These are phyloP conservation scores for Shiraia sp. DNA, from an alignment of 2,329 filamentous ascomycete species.

Conservation along the genomic window DNA sequence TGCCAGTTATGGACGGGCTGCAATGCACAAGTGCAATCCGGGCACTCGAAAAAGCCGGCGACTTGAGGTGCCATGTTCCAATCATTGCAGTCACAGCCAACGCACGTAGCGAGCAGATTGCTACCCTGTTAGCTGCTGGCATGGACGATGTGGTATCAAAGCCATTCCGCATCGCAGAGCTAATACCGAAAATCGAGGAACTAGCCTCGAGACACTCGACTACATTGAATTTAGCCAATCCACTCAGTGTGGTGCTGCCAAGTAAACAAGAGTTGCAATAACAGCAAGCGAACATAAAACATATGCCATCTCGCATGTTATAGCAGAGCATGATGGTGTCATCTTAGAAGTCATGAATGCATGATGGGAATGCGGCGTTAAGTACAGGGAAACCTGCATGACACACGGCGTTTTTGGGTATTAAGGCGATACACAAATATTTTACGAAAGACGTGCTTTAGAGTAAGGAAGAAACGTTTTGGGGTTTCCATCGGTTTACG, in stretches of 20 bases:
- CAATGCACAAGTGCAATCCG: conserved; percentile 44
- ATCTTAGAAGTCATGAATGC: too few species aligned
- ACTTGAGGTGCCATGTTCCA: conserved; percentile 41
- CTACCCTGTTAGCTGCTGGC: conserved; percentile 41
- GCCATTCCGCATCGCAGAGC: conserved; percentile 55
- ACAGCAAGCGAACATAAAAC: too few species aligned
- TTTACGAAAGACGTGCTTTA: too few species aligned
- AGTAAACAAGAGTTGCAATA: background rate
- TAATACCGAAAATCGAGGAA: conserved; percentile 57
- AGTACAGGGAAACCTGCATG: too few species aligned
- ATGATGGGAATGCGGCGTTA: too few species aligned
- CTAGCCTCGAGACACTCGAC: conserved; percentile 35
- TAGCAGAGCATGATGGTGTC: too few species aligned
- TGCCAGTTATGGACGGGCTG: conserved; percentile 49
- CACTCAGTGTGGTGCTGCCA: conserved; percentile 5
- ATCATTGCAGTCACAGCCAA: conserved; percentile 50
- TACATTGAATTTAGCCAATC: background rate
- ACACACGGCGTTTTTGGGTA: too few species aligned
- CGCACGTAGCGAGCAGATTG: conserved; percentile 46
- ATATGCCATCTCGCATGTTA: too few species aligned
- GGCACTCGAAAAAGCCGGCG: conserved; percentile 40
- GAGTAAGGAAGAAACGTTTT: too few species aligned
- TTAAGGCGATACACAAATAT: too few species aligned
- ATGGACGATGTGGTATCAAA: conserved; percentile 57
- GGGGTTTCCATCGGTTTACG: too few species aligned